These are phyloP conservation scores for Monosporascus sp. DNA, from an alignment of 2,329 filamentous ascomycete genomes.

Conservation along the genomic window DNA sequence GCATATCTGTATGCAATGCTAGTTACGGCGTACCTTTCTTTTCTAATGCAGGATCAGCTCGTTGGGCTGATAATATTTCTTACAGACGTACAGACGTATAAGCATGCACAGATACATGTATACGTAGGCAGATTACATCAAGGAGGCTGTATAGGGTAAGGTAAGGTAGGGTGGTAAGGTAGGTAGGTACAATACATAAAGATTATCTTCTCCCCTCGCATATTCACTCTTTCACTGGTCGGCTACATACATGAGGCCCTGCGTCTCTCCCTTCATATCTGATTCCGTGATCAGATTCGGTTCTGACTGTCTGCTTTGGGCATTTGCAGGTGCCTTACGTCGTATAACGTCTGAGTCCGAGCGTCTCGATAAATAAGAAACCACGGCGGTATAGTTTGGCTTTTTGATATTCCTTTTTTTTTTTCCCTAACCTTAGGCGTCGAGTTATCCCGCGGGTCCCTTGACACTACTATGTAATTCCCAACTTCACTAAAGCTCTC, in stretches of 20 bases:
- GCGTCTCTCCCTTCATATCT: neutral
- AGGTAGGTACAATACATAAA: too few relatives aligned
- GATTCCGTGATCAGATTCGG: slow-evolving; percentile 8
- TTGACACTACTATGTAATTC: too few relatives aligned
- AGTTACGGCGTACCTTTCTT: too few relatives aligned
- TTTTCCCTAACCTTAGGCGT: too few relatives aligned
- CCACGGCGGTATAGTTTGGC: neutral
- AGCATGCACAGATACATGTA: too few relatives aligned
- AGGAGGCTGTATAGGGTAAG: too few relatives aligned
- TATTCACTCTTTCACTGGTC: slow-evolving; percentile 8
- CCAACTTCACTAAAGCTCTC: too few relatives aligned
- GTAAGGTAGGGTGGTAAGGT: too few relatives aligned
- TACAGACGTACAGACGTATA: too few relatives aligned
- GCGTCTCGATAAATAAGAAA: neutral
- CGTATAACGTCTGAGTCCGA: slow-evolving; percentile 9
- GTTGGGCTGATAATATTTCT: slow-evolving; percentile 18
- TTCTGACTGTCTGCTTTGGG: slow-evolving; percentile 19
- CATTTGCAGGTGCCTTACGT: slow-evolving; percentile 22
- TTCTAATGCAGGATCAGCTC: slow-evolving; percentile 7
- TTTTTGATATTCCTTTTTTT: neutral
- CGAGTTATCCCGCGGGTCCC: too few relatives aligned
- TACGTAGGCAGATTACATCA: too few relatives aligned
- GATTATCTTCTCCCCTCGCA: slow-evolving; percentile 1
- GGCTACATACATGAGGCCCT: slow-evolving; percentile 6
- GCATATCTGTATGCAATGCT: too few relatives aligned